phyloP scores from a whole-genome alignment of 2,329 filamentous ascomycete species.

The Myriosclerotinia curreyana region DNA sequence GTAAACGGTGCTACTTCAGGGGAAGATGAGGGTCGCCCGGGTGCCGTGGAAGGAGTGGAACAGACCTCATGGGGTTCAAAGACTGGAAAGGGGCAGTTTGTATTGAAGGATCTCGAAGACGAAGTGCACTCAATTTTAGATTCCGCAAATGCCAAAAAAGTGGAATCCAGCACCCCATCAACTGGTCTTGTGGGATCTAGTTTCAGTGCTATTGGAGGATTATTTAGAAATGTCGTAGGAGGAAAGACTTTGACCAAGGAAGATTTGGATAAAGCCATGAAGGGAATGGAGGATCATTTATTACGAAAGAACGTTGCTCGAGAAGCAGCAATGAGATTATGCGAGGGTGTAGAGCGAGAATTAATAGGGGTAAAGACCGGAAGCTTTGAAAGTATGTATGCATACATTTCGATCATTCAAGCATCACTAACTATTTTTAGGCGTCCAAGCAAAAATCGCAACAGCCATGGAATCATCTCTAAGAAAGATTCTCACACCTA shows the following conservation, averaged over 20 bases:
- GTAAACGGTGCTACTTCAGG: conserved; percentile 53
- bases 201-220: conserved; percentile 76
- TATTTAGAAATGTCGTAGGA: conserved; percentile 93
- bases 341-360: conserved; percentile 86
- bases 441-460: conserved; percentile 77
- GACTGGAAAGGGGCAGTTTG: conserved; percentile 86
- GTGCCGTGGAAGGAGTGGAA: conserved; percentile 70
- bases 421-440: conserved; percentile 41
- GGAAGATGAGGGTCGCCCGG: conserved; percentile 52
- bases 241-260: conserved; percentile 88
- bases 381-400: conserved; percentile 69
- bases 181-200: conserved; percentile 73
- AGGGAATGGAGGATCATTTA: conserved; percentile 93
- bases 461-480: conserved; percentile 88
- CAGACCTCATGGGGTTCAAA: conserved; percentile 79
- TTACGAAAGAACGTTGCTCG: conserved; percentile 94
- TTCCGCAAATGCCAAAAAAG: conserved; percentile 66
- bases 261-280: conserved; percentile 88
- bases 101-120: conserved; percentile 88
- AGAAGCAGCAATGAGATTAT: conserved; percentile 87
- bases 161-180: conserved; percentile 44
- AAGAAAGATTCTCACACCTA: conserved; percentile 92
- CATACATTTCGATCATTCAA: neutral
- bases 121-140: conserved; percentile 89
- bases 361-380: conserved; percentile 87